These are phyloP conservation scores for Blakeslea trispora DNA, from an alignment of 371 early-diverging fungal species.

Conservation along the genomic window DNA sequence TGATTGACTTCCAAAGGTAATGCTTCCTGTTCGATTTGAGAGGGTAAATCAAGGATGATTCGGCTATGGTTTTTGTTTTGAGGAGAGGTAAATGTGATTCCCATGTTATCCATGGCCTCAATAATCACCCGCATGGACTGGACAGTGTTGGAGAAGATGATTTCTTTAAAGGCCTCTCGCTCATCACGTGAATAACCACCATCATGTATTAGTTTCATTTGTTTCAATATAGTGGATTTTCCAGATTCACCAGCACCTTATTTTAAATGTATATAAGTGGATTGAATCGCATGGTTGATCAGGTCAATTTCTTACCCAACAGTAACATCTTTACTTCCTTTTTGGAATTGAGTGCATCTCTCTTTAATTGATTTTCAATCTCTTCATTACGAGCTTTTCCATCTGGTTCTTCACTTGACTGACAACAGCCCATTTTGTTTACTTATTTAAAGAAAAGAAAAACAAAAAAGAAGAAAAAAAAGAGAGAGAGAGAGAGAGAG, in stretches of 20 bases:
- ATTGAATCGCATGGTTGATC: not conserved
- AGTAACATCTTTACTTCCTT: conserved; percentile 96
- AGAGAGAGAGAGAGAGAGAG: not conserved
- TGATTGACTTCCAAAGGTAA: conserved; percentile 58
- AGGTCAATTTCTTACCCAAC: conserved; percentile 60
- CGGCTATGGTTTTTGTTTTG: conserved; percentile 56
- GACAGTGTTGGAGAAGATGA: conserved; percentile 87
- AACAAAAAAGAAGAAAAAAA: conserved; percentile 1
- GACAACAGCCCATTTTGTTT: conserved; percentile 82
- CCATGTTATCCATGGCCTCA: conserved; percentile 83
- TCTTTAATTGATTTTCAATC: conserved; percentile 85
- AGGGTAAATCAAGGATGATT: conserved; percentile 52
- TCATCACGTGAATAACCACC: conserved; percentile 87
- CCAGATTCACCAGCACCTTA: conserved; percentile 71
- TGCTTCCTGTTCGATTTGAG: conserved; percentile 70
- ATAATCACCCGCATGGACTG: conserved; percentile 89
- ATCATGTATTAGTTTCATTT: conserved; percentile 95
- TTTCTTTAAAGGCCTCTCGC: conserved; percentile 82
- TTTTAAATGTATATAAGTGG: not conserved
- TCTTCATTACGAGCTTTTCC: conserved; percentile 79
- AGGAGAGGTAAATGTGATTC: conserved; percentile 61
- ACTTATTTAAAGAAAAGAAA: not conserved
- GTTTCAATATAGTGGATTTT: conserved; percentile 94
- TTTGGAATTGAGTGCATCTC: conserved; percentile 72
- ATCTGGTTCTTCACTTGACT: conserved; percentile 81